Evolutionary conservation across 2,329 filamentous ascomycete genomes (phyloP).

Genomic region (Talaromyces funiculosus): DNA sequence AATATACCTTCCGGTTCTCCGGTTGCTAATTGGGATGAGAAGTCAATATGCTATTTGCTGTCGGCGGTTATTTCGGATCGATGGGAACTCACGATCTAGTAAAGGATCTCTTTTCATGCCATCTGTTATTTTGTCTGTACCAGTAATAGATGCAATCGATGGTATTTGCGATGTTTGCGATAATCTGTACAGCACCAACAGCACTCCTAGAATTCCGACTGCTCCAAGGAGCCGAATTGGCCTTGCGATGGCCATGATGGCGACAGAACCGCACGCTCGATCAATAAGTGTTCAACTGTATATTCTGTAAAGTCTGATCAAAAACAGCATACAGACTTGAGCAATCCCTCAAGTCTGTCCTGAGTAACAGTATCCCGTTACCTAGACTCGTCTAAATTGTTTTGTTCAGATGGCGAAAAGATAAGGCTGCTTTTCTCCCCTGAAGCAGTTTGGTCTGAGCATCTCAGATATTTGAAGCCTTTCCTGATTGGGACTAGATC

Average conservation of each 20-base stretch:
- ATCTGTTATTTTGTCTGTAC: constrained; percentile 28
- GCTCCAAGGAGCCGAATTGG: constrained; percentile 15
- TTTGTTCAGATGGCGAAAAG: background rate
- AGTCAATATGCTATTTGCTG: constrained; percentile 15
- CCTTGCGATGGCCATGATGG: constrained; percentile 18
- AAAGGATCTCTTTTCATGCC: constrained; percentile 76
- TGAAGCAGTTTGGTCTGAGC: background rate
- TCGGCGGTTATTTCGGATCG: constrained; percentile 11
- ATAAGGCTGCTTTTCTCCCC: background rate
- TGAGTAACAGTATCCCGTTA: background rate
- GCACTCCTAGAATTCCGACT: constrained; percentile 22
- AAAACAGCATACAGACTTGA: background rate
- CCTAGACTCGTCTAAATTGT: background rate
- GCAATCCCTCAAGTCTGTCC: background rate
- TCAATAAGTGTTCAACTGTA: background rate
- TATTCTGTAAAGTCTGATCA: background rate
- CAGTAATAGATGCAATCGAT: constrained; percentile 37
- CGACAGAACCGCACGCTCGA: constrained; percentile 9
- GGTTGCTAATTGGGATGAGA: constrained; percentile 57
- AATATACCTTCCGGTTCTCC: constrained; percentile 75
- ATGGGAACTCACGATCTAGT: constrained; percentile 63
- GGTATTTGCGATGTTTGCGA: constrained; percentile 27
- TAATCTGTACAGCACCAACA: constrained; percentile 65
- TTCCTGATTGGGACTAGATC: constrained; percentile 7
- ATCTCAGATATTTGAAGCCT: constrained; percentile 1